phyloP scores from a whole-genome alignment of 495 filamentous ascomycete genomes.

The Aspergillus biplanus region DNA sequence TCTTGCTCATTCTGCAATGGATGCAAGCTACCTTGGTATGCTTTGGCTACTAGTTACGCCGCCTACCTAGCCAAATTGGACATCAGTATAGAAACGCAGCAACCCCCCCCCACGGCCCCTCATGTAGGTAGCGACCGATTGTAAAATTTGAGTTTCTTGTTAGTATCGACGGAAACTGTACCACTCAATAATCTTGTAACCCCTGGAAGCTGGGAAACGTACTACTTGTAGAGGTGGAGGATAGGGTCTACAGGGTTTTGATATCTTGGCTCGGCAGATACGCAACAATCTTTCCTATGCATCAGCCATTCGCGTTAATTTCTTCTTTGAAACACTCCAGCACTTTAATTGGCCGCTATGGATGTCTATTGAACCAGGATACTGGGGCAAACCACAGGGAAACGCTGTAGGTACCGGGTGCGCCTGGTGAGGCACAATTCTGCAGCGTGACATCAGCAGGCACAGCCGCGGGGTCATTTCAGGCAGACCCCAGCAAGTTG shows the following conservation, averaged over 20 bases:
- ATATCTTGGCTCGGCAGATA: no score
- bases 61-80: background rate
- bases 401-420: conserved; percentile 2
- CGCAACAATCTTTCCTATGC: no score
- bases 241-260: no score
- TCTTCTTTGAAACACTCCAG: background rate
- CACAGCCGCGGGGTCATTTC: conserved; percentile 30
- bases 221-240: no score
- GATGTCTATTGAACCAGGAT: background rate
- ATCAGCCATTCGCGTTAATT: background rate
- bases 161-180: no score
- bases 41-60: no score
- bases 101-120: background rate
- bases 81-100: background rate
- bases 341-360: conserved; percentile 25
- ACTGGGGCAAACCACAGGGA: background rate
- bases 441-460: conserved; percentile 35
- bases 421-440: conserved; percentile 20
- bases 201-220: no score
- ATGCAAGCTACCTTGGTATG: background rate
- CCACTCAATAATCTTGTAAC: no score
- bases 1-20: background rate
- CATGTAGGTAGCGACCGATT: no score
- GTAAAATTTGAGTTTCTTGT: no score
- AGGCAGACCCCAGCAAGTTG: conserved; percentile 13